Base-by-base conservation (phyloP, 768 basidiomycete genomes). In the Butyriboletus loyo region DNA sequence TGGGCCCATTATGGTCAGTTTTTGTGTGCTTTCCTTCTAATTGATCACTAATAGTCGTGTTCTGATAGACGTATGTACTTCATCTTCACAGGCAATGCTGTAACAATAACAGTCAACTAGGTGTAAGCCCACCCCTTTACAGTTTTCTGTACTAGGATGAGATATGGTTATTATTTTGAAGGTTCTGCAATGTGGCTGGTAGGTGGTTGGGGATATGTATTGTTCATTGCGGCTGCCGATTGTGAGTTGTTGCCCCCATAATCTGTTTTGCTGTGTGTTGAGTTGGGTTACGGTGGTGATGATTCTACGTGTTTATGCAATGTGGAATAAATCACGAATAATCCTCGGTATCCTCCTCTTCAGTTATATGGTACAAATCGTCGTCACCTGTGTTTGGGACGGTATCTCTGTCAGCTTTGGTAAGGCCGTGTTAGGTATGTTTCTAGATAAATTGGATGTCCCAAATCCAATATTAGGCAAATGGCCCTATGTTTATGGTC, bases 211-310 rank as follows among this genome's bases (percentile, higher is more conserved):
- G n/a, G 27, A 27, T 61, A 53, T 1, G 36, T 46, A 7, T 4
- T 64, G 7, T 64, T 63, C 30, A n/a, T 57, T 0, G 52, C 40
- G 22, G 52, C 52, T 19, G 54, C 54, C 2, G 59, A 64, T 48
- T 1, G 62, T 64, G 49, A 55, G 62, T 49, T 22, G 0, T 5
- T 21, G 0, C 35, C 25, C 19, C 6, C 7, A 2, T 3, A 7
- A 14, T 40, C 9, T 0, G 4, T 9, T 24, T 30, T 14, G 2
- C 4, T 19, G 5, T 5, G 15, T 14, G 11, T 15, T 49, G 4
- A 58, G 9, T 22, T n/a, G 1, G 10, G 11, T 7, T 5, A 17
- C 14, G 60, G 59, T 61, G 22, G 25, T 61, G 27, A 61, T 61
- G 58, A 34, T 59, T 11, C 41, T 58, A 10, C 59, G 59, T 4